phyloP scores from a whole-genome alignment of 345 rosid species.

The Citropsis articulata region DNA sequence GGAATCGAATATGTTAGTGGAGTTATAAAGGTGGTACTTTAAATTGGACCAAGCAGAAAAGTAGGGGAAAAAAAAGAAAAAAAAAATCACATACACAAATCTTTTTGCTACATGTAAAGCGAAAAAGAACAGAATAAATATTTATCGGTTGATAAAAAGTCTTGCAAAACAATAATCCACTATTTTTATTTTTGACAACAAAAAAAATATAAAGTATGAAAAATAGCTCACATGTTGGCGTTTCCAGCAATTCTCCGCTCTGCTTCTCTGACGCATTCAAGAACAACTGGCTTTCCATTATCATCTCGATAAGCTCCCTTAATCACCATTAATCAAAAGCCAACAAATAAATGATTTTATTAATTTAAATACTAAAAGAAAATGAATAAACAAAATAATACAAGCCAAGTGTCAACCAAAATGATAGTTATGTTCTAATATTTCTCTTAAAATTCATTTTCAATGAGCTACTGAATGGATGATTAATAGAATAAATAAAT shows the following conservation, averaged over 20 bases:
- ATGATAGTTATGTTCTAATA: not conserved
- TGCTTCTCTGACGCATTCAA: constrained; percentile 89
- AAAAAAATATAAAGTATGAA: not conserved
- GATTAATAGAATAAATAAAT: not conserved
- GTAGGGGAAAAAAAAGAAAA: not conserved
- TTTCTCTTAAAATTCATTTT: not conserved
- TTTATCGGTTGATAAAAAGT: not conserved
- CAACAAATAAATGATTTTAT: not conserved
- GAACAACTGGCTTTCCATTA: constrained; percentile 89
- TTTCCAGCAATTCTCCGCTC: constrained; percentile 80
- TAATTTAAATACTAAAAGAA: not conserved
- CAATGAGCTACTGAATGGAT: not conserved
- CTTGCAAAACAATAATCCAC: not conserved
- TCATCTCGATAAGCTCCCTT: constrained; percentile 98
- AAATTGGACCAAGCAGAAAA: constrained; percentile 14
- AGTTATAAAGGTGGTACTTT: not conserved
- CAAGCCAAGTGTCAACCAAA: not conserved
- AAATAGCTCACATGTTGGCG: constrained; percentile 57
- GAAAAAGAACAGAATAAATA: not conserved
- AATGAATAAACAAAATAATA: not conserved
- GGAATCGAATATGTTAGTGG: constrained; percentile 22
- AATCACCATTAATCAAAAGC: not conserved
- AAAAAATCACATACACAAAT: not conserved
- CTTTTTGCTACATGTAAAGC: not conserved
- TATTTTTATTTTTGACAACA: no score